phyloP scores from a whole-genome alignment of 2,329 filamentous ascomycete genomes.

The Pseudocercospora musae region DNA sequence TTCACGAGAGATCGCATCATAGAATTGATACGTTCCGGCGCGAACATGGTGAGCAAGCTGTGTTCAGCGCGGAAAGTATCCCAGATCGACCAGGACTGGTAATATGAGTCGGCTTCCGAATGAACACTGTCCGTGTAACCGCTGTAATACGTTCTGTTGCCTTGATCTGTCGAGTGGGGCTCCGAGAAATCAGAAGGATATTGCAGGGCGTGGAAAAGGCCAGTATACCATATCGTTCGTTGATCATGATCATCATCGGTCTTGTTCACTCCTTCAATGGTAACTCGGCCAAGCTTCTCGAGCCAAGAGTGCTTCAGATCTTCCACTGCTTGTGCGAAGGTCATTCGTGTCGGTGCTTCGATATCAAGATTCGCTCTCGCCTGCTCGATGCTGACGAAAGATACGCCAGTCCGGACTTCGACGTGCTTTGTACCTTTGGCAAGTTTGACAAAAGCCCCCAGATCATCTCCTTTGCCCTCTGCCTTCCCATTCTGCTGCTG shows the following conservation, averaged over 20 bases:
- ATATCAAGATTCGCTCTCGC: slow-evolving; percentile 46
- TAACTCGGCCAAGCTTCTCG: slow-evolving; percentile 45
- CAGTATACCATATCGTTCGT: slow-evolving; percentile 48
- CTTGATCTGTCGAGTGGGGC: slow-evolving; percentile 30
- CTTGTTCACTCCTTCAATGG: slow-evolving; percentile 43
- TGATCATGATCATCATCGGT: slow-evolving; percentile 43
- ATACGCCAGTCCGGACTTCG: slow-evolving; percentile 48
- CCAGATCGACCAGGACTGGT: slow-evolving; percentile 53
- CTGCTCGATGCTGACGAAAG: slow-evolving; percentile 49
- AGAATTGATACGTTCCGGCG: slow-evolving; percentile 45
- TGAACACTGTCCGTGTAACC: slow-evolving; percentile 49
- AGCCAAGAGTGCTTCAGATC: slow-evolving; percentile 45
- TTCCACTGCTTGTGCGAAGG: slow-evolving; percentile 42
- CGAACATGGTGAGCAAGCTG: slow-evolving; percentile 46
- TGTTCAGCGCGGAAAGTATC: slow-evolving; percentile 51
- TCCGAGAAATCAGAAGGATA: slow-evolving; percentile 51
- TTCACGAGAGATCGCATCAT: slow-evolving; percentile 48
- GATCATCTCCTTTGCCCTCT: slow-evolving; percentile 36
- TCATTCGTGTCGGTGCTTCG: slow-evolving; percentile 38
- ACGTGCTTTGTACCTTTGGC: slow-evolving; percentile 30
- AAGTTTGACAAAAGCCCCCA: slow-evolving; percentile 46
- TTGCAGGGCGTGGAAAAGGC: slow-evolving; percentile 47
- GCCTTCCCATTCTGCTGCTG: slow-evolving; percentile 18
- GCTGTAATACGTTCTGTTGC: slow-evolving; percentile 41
- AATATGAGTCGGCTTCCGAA: slow-evolving; percentile 44